These are phyloP conservation scores for Paramecium primaurelia DNA, from an alignment of 73 alveolate species.

Conservation along the genomic window DNA sequence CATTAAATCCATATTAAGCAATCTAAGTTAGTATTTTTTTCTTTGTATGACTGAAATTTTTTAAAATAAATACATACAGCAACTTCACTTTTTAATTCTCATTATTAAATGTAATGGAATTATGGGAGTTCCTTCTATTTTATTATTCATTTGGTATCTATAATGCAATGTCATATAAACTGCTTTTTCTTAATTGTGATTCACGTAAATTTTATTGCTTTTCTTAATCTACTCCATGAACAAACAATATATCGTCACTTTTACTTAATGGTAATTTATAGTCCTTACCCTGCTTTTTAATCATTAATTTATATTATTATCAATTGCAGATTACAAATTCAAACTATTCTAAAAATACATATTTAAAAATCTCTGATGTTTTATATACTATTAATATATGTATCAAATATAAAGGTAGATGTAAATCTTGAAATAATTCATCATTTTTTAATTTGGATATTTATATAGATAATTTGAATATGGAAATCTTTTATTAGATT, in stretches of 20 bases:
- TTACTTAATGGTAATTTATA: neutral
- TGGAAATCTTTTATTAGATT: too few relatives aligned
- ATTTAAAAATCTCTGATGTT: neutral
- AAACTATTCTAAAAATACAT: neutral
- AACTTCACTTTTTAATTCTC: neutral
- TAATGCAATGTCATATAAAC: neutral
- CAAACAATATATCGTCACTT: slow-evolving; percentile 8
- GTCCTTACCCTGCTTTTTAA: neutral
- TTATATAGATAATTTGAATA: neutral
- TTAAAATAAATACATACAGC: neutral
- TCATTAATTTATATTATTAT: neutral
- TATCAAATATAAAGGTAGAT: neutral
- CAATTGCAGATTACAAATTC: neutral
- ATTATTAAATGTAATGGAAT: neutral
- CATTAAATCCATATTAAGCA: slow-evolving; percentile 26
- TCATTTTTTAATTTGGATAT: neutral
- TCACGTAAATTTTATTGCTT: neutral
- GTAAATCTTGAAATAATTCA: neutral
- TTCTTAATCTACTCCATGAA: neutral
- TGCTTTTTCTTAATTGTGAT: neutral
- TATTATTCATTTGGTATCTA: neutral
- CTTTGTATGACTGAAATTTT: neutral
- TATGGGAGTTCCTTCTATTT: neutral
- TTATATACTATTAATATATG: neutral
- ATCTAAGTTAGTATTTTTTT: neutral